phyloP scores from a whole-genome alignment of 345 rosid genomes.

The Populus euphratica region DNA sequence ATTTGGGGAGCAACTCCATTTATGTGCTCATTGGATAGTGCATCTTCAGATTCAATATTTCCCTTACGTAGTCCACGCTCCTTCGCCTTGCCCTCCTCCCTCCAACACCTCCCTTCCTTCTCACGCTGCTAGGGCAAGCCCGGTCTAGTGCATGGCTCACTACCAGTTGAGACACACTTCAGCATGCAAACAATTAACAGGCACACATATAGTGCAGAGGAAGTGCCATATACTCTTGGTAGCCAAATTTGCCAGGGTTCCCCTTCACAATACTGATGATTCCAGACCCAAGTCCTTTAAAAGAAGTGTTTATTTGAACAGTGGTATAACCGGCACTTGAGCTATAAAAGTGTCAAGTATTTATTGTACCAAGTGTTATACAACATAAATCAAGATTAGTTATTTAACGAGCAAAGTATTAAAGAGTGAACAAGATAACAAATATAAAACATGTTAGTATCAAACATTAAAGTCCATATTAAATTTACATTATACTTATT shows the following conservation, averaged over 20 bases:
- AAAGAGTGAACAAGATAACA: too few species aligned
- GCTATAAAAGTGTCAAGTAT: too few species aligned
- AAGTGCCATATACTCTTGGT: not conserved
- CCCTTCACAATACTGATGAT: not conserved
- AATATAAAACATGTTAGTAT: too few species aligned
- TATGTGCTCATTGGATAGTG: not conserved
- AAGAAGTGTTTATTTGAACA: not conserved
- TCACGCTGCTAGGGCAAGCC: not conserved
- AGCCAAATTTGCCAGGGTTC: not conserved
- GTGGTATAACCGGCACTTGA: too few species aligned
- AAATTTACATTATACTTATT: too few species aligned
- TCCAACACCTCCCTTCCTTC: not conserved
- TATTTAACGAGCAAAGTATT: too few species aligned
- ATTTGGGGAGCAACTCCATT: not conserved
- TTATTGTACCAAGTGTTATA: too few species aligned
- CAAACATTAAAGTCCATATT: too few species aligned
- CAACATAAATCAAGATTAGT: too few species aligned
- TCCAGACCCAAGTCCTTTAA: not conserved
- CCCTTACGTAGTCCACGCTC: not conserved
- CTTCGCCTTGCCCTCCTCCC: not conserved
- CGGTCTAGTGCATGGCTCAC: not conserved
- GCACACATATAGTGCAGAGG: not conserved
- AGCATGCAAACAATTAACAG: not conserved
- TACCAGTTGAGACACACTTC: not conserved
- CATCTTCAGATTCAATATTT: not conserved